Base-by-base conservation (phyloP, 208 protist genomes). In the Kentomonas sorsogonicus region DNA sequence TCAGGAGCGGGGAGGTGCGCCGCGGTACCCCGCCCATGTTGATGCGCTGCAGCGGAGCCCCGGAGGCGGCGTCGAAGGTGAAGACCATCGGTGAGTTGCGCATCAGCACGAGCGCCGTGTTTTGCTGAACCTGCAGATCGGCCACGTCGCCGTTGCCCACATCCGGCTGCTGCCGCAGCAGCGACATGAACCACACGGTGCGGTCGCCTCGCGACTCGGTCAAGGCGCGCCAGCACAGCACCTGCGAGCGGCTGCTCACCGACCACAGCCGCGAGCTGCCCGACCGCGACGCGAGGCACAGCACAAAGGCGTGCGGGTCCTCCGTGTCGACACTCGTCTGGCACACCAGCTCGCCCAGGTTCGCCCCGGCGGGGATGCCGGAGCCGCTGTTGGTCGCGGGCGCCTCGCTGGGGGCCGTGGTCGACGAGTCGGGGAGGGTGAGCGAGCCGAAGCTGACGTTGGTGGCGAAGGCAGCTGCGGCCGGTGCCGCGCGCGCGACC, bases 181-280 rank as follows among this genome's bases (percentile, higher is more conserved):
- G 23, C 1, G 77, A 78, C 72, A 93, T 90, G 44, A 80, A 60
- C 77, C 77, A 87, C 13, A 63, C 48, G 6, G 38, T 46, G 9
- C 53, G 25, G 9, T 53, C 34, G 39, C 13, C 39, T 0, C 34
- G 50, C 22, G 29, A 15, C 22, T 78, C 78, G 11, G 39, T 25
- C n/a, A 71, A 46, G 20, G 77, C 74, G 44, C 77, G 79, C 86
- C 86, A 93, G 54, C 83, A 77, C 39, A 77, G 57, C n/a, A 93
- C 82, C 15, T 64, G 66, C 15, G 74, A 72, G 15, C 63, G 68
- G 25, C 70, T 71, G 57, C 79, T 74, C n/a, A 93, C 69, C 27
- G 82, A 86, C 82, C 86, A 93, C 18, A 83, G 57, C 27, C 69
- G 77, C 53, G 79, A 75, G 53, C 68, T 72, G 34, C 56, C 60